These are phyloP conservation scores for Yamadazyma epiphylla DNA, from an alignment of 1,139 yeast genomes.

Conservation along the genomic window DNA sequence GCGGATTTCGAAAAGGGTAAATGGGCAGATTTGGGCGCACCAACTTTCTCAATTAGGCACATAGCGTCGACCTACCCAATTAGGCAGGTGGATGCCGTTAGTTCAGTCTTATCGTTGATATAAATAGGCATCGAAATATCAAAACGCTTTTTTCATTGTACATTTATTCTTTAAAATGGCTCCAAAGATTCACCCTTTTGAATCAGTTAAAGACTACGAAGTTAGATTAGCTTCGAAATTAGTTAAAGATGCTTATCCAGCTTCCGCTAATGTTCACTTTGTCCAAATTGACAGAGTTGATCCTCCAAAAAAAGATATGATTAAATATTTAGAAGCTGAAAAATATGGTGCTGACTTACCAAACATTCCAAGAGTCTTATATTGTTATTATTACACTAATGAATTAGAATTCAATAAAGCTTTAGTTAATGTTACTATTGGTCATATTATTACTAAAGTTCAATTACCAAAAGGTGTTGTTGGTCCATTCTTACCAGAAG, in stretches of 20 bases:
- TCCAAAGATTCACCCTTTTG: constrained; percentile 51
- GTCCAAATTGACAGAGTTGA: constrained; percentile 71
- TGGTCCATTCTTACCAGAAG: constrained; percentile 76
- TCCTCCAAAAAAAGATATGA: constrained; percentile 78
- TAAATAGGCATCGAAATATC: constrained; percentile 1
- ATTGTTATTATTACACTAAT: constrained; percentile 61
- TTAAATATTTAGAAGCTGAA: constrained; percentile 68
- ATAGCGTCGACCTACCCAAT: constrained; percentile 8
- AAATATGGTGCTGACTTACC: constrained; percentile 56
- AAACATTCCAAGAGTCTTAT: constrained; percentile 60
- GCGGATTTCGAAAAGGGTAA: too few relatives aligned
- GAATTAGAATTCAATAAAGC: constrained; percentile 66
- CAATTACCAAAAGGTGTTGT: constrained; percentile 59
- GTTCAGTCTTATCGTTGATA: background rate
- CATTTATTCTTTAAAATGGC: too few relatives aligned
- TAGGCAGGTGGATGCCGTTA: constrained; percentile 9
- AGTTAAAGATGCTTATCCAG: constrained; percentile 54
- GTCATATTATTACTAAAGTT: constrained; percentile 58
- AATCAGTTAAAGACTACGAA: constrained; percentile 65
- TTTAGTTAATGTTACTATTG: constrained; percentile 61
- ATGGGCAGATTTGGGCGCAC: constrained; percentile 4
- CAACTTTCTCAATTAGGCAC: constrained; percentile 7
- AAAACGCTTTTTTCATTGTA: background rate
- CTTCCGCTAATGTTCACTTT: constrained; percentile 55
- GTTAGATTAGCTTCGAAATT: constrained; percentile 60